Base-by-base conservation (phyloP, 2,329 filamentous ascomycete species). In the Botrytis hyacinthi region DNA sequence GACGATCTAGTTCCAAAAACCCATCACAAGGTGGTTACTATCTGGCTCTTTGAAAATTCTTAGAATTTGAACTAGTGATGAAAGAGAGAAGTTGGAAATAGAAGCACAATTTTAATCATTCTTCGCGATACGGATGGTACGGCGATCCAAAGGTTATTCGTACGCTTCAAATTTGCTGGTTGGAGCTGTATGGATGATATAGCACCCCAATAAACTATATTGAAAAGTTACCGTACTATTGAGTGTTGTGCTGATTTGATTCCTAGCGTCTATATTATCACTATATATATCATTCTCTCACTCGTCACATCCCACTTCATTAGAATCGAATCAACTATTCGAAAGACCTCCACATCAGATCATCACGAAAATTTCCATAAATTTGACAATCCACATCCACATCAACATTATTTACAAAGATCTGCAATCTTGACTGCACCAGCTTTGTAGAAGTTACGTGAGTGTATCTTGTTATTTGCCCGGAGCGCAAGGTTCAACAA, bases 381-480 rank as follows among this genome's bases (percentile, higher is more conserved):
- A 6, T 42, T 22, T 3, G 37, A 20, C 4, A 35, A 22, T 57
- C 3, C 14, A 16, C 6, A 37, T 18, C 8, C 8, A 12, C 48
- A n/a, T n/a, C 10, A 51, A 54, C 26, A 54, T 54, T 12, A 54
- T 12, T 26, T n/a, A 16, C 26, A 20, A n/a, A 54, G 26, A 54
- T 5, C 26, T 10, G 40, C 4, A 12, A 29, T 7, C 26, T 51
- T 22, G 22, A 10, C 0, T 8, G 1, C 8, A 20, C 6, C 66
- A 57, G 37, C 9, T n/a, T 42, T 32, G 18, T 10, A 32, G 6
- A 57, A n/a, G 22, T 6, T 68, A 10, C 4, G 18, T 22, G 18
- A n/a, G n/a, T 22, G 48, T 5, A 26, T 26, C 3, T 18, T n/a
- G 1, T 32, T 22, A 57, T n/a, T 14, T 42, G 0, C 0, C 1